These are phyloP conservation scores for Neofusicoccum umdonicola DNA, from an alignment of 2,329 filamentous ascomycete species.

Conservation along the genomic window DNA sequence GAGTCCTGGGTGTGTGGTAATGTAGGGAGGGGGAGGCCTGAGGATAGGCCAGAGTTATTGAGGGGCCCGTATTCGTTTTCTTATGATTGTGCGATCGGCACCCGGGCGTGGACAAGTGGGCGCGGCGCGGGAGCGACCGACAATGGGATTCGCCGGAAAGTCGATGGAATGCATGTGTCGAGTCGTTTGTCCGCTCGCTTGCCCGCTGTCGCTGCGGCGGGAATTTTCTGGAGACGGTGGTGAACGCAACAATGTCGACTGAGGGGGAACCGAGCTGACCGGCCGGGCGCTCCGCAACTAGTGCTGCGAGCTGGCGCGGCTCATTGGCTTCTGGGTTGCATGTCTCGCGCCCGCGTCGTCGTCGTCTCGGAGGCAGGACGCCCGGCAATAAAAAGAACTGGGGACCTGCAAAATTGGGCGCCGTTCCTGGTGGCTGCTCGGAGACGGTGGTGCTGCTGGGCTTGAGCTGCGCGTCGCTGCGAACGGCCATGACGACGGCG, in stretches of 20 bases:
- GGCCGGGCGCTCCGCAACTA: not conserved
- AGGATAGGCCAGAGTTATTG: not conserved
- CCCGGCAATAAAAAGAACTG: slow-evolving; percentile 15
- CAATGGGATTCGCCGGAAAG: not conserved
- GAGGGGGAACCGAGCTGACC: not conserved
- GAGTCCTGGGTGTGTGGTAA: not conserved
- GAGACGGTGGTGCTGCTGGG: not conserved
- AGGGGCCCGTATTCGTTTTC: slow-evolving; percentile 14
- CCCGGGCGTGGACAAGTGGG: not conserved
- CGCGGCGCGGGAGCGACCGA: not conserved
- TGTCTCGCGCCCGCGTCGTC: not conserved
- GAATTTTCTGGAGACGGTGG: no score
- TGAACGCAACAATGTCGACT: not conserved
- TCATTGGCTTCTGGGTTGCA: not conserved
- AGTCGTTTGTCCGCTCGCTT: not conserved
- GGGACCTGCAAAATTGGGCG: slow-evolving; percentile 8
- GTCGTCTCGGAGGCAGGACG: not conserved
- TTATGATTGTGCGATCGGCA: not conserved
- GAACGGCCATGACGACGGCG: slow-evolving; percentile 2
- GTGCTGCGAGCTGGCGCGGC: not conserved
- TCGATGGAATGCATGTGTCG: not conserved
- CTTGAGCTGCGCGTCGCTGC: not conserved
- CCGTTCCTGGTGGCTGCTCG: slow-evolving; percentile 3
- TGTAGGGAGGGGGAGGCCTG: not conserved
- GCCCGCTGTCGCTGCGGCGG: not conserved